Percentiles rank a stretch among this genome's conserved stretches.
These are phyloP conservation scores for Parietichytrium sp. DNA, from an alignment of 108 stramenopile genomes.

Conservation along the genomic window DNA sequence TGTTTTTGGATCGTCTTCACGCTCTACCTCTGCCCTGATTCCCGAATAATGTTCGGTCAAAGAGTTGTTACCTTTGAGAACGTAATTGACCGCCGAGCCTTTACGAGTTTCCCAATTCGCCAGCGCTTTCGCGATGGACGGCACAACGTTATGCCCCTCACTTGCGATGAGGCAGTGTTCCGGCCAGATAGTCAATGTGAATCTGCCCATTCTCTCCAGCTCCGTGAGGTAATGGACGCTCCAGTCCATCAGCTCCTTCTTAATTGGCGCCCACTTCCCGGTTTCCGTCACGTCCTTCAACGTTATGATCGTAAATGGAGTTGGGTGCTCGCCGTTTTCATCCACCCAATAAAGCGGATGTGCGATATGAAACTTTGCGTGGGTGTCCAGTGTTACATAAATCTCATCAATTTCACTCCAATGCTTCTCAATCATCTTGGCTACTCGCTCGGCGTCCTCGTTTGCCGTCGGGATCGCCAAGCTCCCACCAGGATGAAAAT, in stretches of 20 bases:
- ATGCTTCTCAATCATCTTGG: slow-evolving; percentile 63
- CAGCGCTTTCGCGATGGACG: slow-evolving; percentile 61
- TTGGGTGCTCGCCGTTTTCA: slow-evolving; percentile 54
- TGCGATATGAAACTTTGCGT: slow-evolving; percentile 86
- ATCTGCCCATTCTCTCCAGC: slow-evolving; percentile 69
- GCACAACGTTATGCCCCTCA: slow-evolving; percentile 69
- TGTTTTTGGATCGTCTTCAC: slow-evolving; percentile 58
- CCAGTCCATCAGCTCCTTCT: slow-evolving; percentile 40
- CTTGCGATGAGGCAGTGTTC: slow-evolving; percentile 89
- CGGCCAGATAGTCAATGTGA: slow-evolving; percentile 85
- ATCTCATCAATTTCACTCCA: slow-evolving; percentile 65
- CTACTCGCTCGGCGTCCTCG: slow-evolving; percentile 75
- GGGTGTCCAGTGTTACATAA: slow-evolving; percentile 83
- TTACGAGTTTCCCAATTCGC: slow-evolving; percentile 61
- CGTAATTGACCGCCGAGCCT: slow-evolving; percentile 43
- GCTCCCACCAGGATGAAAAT: slow-evolving; percentile 87
- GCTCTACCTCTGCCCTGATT: slow-evolving; percentile 79
- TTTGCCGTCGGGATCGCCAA: slow-evolving; percentile 79
- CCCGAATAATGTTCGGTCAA: slow-evolving; percentile 89
- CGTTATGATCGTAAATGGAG: slow-evolving; percentile 80
- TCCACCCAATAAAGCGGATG: slow-evolving; percentile 80
- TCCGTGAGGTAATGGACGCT: slow-evolving; percentile 47
- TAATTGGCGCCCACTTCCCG: slow-evolving; percentile 67
- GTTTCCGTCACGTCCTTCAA: slow-evolving; percentile 59
- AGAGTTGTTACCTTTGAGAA: slow-evolving; percentile 77